Conservation (phyloP, 768 basidiomycete species). For the Tylopilus balloui region DNA sequence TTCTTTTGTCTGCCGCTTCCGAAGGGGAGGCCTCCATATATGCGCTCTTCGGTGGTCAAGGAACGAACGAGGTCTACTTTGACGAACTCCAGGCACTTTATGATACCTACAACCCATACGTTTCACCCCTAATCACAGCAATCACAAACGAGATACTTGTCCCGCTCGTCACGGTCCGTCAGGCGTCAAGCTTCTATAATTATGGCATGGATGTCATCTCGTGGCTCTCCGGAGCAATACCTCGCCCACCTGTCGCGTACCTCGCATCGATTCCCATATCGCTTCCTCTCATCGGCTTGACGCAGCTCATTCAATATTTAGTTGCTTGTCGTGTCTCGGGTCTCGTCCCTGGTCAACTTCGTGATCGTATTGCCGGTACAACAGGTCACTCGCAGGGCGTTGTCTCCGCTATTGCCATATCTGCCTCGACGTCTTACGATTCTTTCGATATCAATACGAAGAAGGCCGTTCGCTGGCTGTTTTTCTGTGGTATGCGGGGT, state of each 20-base stretch:
- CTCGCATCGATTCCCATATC: constrained; percentile 92
- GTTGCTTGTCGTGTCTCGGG: constrained; percentile 71
- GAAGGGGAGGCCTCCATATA: constrained; percentile 72
- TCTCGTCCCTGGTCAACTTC: constrained; percentile 76
- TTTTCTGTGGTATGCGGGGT: constrained; percentile 89
- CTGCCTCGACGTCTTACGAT: constrained; percentile 72
- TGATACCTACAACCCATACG: constrained; percentile 87
- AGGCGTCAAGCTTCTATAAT: constrained; percentile 59
- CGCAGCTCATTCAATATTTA: constrained; percentile 92
- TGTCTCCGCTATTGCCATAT: constrained; percentile 86
- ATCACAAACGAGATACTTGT: constrained; percentile 64
- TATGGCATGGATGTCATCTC: constrained; percentile 77
- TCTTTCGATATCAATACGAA: constrained; percentile 70
- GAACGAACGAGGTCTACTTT: constrained; percentile 97
- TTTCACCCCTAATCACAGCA: constrained; percentile 62
- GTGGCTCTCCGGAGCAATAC: constrained; percentile 71
- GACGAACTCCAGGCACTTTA: constrained; percentile 91
- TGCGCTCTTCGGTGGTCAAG: constrained; percentile 96
- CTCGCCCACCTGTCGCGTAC: constrained; percentile 79
- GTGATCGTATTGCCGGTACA: constrained; percentile 70
- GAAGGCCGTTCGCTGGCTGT: constrained; percentile 88
- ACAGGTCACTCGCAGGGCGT: constrained; percentile 99
- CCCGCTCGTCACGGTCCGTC: constrained; percentile 61
- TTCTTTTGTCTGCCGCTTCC: constrained; percentile 60
- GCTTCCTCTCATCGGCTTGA: constrained; percentile 92